Percentiles rank a stretch among this genome's conserved stretches.
These are phyloP conservation scores for Microdochium nivale DNA, from an alignment of 2,329 filamentous ascomycete species.

Conservation along the genomic window DNA sequence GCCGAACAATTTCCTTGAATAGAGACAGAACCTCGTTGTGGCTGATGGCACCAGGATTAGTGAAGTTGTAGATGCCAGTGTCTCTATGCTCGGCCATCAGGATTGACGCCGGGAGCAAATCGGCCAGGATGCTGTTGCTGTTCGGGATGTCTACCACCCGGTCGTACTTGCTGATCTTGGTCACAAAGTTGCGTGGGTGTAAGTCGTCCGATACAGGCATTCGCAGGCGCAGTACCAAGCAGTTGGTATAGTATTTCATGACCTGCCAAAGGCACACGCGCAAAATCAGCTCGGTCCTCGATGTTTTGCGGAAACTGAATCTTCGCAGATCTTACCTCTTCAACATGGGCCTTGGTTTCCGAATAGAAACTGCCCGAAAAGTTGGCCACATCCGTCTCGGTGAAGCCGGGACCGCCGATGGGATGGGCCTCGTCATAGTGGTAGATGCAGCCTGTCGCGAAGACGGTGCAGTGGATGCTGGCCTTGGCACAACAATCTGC, in stretches of 20 bases:
- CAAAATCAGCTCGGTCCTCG: conserved; percentile 5
- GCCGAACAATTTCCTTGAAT: conserved; percentile 55
- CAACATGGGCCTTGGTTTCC: conserved; percentile 55
- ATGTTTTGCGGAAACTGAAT: not conserved
- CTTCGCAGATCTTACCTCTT: conserved; percentile 40
- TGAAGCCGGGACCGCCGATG: conserved; percentile 50
- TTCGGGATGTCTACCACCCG: conserved; percentile 60
- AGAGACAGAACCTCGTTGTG: conserved; percentile 59
- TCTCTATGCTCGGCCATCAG: conserved; percentile 52
- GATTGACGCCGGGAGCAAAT: conserved; percentile 54
- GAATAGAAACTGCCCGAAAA: conserved; percentile 63
- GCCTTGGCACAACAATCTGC: conserved; percentile 50
- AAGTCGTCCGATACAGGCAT: conserved; percentile 64
- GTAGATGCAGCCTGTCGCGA: conserved; percentile 62
- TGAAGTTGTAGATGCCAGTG: conserved; percentile 61
- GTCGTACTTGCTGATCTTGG: conserved; percentile 59
- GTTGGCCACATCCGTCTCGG: conserved; percentile 55
- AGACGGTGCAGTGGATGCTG: conserved; percentile 55
- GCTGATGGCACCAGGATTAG: conserved; percentile 62
- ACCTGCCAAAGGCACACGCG: conserved; percentile 29
- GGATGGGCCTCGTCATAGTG: conserved; percentile 53
- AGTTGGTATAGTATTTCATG: conserved; percentile 52
- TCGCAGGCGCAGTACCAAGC: conserved; percentile 55
- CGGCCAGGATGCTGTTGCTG: conserved; percentile 57
- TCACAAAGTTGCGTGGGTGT: conserved; percentile 58